These are phyloP conservation scores for Gynandropsis gynandra DNA, from an alignment of 345 rosid species.

Conservation along the genomic window DNA sequence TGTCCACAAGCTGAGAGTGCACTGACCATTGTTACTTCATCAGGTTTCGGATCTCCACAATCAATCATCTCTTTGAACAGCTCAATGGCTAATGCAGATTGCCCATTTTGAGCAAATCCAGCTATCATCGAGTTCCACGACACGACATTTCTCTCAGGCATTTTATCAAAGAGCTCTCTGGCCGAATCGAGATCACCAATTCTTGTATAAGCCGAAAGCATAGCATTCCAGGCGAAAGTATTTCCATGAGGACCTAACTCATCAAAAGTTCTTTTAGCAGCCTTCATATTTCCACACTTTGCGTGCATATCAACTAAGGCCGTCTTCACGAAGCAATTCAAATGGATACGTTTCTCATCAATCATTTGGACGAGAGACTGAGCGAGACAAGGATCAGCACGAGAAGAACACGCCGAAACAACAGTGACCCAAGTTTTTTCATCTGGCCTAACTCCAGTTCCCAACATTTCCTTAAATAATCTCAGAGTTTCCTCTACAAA, in stretches of 20 bases:
- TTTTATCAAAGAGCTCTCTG: constrained; percentile 36
- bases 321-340: constrained; percentile 39
- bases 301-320: constrained; percentile 44
- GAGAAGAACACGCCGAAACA: constrained; percentile 37
- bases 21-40: constrained; percentile 35
- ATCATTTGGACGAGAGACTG: constrained; percentile 28
- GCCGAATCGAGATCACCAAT: constrained; percentile 31
- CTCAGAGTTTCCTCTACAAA: constrained; percentile 31
- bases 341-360: constrained; percentile 10
- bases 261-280: constrained; percentile 34
- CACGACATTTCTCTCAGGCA: constrained; percentile 36
- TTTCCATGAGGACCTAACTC: constrained; percentile 30
- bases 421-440: constrained; percentile 44
- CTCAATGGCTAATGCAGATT: constrained; percentile 30
- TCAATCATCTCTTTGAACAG: constrained; percentile 33
- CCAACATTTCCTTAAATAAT: constrained; percentile 42
- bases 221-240: constrained; percentile 40
- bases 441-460: constrained; percentile 34
- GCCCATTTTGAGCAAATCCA: constrained; percentile 47
- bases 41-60: constrained; percentile 26
- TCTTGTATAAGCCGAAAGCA: constrained; percentile 35
- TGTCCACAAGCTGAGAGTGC: constrained; percentile 46
- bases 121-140: constrained; percentile 52
- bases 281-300: constrained; percentile 31
- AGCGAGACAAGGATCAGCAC: constrained; percentile 36